These are phyloP conservation scores for Cladorrhinum sp. DNA, from an alignment of 2,329 filamentous ascomycete species.

Conservation along the genomic window DNA sequence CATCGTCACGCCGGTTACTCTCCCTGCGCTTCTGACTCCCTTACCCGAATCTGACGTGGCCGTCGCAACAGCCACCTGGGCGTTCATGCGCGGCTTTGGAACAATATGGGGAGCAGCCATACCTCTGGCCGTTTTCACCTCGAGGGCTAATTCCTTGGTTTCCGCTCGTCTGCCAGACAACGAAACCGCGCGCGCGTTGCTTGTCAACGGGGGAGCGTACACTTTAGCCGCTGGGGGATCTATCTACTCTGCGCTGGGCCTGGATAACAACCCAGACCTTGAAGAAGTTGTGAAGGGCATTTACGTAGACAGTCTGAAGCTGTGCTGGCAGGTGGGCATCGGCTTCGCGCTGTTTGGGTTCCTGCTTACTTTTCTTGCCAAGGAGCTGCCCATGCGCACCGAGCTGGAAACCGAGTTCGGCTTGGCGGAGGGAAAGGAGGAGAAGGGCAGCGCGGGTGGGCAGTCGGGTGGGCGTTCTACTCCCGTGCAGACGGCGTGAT, in stretches of 20 bases:
- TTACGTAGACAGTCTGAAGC: not conserved
- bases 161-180: not conserved
- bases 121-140: not conserved
- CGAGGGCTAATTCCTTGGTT: not conserved
- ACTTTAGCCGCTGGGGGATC: not conserved
- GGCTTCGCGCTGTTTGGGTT: not conserved
- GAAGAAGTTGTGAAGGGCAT: not conserved
- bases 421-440: too few relatives aligned
- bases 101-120: not conserved
- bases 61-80: not conserved
- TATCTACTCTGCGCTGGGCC: not conserved
- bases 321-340: not conserved
- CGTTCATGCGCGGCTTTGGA: constrained; percentile 1
- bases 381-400: not conserved
- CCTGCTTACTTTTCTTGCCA: not conserved
- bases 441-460: too few relatives aligned
- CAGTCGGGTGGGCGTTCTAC: too few relatives aligned
- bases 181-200: not conserved
- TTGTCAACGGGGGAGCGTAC: not conserved
- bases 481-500: too few relatives aligned
- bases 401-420: constrained; percentile 3
- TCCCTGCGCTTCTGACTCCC: not conserved
- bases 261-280: too few relatives aligned
- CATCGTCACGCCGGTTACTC: constrained; percentile 29
- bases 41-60: not conserved